A percentile compares a stretch with the other conserved stretches of the same genome.
Evolutionary conservation across 2,329 filamentous ascomycete species (phyloP).

Genomic region (Fusarium ambrosium): DNA sequence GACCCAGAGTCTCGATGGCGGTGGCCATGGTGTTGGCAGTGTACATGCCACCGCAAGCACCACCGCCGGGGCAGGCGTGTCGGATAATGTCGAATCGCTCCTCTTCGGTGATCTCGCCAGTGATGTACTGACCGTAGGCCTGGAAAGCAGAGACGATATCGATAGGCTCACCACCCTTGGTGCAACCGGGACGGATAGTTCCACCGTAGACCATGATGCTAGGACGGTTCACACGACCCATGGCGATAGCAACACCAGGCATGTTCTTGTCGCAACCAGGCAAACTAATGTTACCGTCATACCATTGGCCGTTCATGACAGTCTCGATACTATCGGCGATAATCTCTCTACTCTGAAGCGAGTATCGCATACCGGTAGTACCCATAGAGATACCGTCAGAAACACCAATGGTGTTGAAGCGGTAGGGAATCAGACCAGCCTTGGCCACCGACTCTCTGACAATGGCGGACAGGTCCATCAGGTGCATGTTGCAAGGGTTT

Average conservation of each 20-base stretch:
- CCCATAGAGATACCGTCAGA: constrained; percentile 99
- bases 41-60: constrained; percentile 89
- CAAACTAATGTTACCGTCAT: constrained; percentile 96
- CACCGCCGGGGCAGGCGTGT: constrained; percentile 78
- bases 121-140: constrained; percentile 94
- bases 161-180: constrained; percentile 79
- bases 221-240: constrained; percentile 94
- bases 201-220: constrained; percentile 98
- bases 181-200: constrained; percentile 92
- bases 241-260: constrained; percentile 92
- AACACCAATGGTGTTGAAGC: constrained; percentile 99
- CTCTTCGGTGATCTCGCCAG: constrained; percentile 91
- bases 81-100: constrained; percentile 95
- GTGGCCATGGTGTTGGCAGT: constrained; percentile 96
- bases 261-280: constrained; percentile 99
- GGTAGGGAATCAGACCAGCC: constrained; percentile 89
- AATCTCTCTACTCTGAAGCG: constrained; percentile 92
- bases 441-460: constrained; percentile 73
- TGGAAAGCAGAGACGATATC: constrained; percentile 99
- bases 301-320: constrained; percentile 99
- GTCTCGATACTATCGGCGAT: constrained; percentile 99
- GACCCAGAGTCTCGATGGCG: constrained; percentile 90
- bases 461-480: constrained; percentile 87
- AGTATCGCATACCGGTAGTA: constrained; percentile 96
- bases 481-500: constrained; percentile 99